These are phyloP conservation scores for Holtermannia corniformis DNA, from an alignment of 768 basidiomycete species.

Conservation along the genomic window DNA sequence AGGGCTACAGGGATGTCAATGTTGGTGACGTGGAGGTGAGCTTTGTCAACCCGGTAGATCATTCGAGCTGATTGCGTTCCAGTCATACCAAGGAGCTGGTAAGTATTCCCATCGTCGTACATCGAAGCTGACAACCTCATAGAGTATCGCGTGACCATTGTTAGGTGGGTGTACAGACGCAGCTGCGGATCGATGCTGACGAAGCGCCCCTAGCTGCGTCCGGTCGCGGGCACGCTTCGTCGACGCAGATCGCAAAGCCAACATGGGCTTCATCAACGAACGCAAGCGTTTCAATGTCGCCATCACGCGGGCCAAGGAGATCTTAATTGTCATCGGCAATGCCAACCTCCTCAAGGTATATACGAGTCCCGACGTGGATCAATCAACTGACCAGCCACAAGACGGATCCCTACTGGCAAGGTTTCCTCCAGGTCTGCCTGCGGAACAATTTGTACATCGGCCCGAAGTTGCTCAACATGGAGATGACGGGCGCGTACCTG, in stretches of 20 bases:
- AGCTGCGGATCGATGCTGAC: not conserved
- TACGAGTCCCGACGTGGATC: not conserved
- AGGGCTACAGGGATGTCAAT: conserved; percentile 30
- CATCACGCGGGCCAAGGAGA: conserved; percentile 42
- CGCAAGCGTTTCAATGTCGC: conserved; percentile 43
- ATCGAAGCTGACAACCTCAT: no score
- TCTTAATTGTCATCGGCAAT: conserved; percentile 41
- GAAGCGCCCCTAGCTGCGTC: conserved; percentile 23
- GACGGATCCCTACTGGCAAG: conserved; percentile 40
- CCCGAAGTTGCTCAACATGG: conserved; percentile 15
- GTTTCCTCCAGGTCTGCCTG: conserved; percentile 33
- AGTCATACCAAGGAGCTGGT: conserved; percentile 42
- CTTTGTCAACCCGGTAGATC: not conserved
- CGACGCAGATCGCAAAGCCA: conserved; percentile 25
- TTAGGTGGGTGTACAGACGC: conserved; percentile 3
- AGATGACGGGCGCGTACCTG: conserved; percentile 23
- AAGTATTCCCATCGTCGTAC: no score
- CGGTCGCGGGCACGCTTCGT: conserved; percentile 31
- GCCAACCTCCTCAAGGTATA: conserved; percentile 30
- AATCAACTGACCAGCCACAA: not conserved
- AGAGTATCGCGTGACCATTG: conserved; percentile 35
- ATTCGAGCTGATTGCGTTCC: not conserved
- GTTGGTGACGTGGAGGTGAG: conserved; percentile 41
- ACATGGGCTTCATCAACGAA: conserved; percentile 40
- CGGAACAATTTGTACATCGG: conserved; percentile 30